Conservation (phyloP, 495 filamentous ascomycete species). For the Sabuloglossum arenarium region DNA sequence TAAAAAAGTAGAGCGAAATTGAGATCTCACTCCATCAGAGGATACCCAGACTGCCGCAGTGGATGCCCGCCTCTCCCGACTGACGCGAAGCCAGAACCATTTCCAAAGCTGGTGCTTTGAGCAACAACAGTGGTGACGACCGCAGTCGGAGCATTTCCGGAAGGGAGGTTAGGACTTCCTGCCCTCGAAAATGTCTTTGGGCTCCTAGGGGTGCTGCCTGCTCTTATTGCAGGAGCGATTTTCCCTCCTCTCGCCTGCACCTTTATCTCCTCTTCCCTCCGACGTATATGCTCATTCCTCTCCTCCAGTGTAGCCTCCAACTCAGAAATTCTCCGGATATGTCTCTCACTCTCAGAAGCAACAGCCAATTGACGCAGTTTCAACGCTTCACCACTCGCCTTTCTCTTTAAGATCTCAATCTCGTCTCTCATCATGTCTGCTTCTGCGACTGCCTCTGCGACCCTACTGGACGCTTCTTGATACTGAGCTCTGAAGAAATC, state of each 20-base stretch:
- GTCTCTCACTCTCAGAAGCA: slow-evolving; percentile 17
- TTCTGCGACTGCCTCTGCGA: slow-evolving; percentile 28
- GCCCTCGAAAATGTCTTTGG: background rate
- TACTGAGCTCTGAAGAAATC: slow-evolving; percentile 44
- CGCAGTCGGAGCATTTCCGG: background rate
- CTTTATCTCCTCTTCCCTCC: slow-evolving; percentile 38
- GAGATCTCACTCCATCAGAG: background rate
- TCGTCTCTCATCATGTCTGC: slow-evolving; percentile 24
- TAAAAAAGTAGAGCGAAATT: background rate
- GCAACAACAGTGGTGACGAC: background rate
- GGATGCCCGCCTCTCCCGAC: background rate
- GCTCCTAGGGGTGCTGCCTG: background rate
- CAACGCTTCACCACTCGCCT: slow-evolving; percentile 28
- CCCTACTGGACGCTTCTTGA: slow-evolving; percentile 36
- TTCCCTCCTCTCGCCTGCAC: slow-evolving; percentile 42
- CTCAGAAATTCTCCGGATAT: slow-evolving; percentile 25
- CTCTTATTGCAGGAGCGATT: slow-evolving; percentile 2
- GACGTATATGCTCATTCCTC: slow-evolving; percentile 27
- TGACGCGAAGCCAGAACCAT: background rate
- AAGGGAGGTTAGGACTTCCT: background rate
- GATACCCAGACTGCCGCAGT: background rate
- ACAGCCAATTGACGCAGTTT: slow-evolving; percentile 30
- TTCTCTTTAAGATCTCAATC: slow-evolving; percentile 26
- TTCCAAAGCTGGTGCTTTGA: background rate
- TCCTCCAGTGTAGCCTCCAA: slow-evolving; percentile 22